Base-by-base conservation (phyloP, 805 yeast genomes). In the Starmerella floricola region DNA sequence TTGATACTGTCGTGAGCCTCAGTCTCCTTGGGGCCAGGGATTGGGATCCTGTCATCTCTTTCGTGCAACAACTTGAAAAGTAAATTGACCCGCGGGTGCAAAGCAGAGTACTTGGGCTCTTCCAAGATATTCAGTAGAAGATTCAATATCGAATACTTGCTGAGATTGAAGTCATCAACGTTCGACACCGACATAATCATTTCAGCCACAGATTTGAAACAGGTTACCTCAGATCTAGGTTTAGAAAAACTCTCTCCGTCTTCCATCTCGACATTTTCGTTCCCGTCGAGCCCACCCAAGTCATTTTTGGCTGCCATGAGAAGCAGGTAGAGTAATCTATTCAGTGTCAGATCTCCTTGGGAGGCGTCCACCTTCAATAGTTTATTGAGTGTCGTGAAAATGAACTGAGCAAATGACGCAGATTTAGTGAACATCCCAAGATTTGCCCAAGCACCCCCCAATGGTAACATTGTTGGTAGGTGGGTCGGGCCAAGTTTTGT, bases 321-420 rank as follows among this genome's bases (percentile, higher is more conserved):
- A 23, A 83, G 65, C 40, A 87, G 61, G 53, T 85, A 86, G 6
- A 86, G 63, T 0, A 72, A 56, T 1, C 78, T 66, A 20, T 73
- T 75, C 18, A 82, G 53, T 10, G 84, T 57, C 0, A 72, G 64
- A 15, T 84, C 95, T 15, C 69, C 68, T 27, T 51, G 55, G 2
- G 48, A 68, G 36, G 50, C 50, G 20, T 59, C 52, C 19, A 53
- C 6, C 18, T 40, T 16, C 10, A 42, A 29, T 21, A 44, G 33
- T 2, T 32, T n/a, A 3, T 11, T 31, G 16, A 55, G 30, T 15
- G 52, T 31, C 3, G 49, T 50, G 21, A 26, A 34, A 16, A 52
- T 40, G 24, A 57, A 51, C 29, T 41, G 37, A 3, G 53, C 55
- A 44, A 61, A 61, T 4, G 58, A 44, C 0, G 41, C 43, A 0